phyloP scores from a whole-genome alignment of 2,329 filamentous ascomycete species.

The Hypomyces perniciosus region DNA sequence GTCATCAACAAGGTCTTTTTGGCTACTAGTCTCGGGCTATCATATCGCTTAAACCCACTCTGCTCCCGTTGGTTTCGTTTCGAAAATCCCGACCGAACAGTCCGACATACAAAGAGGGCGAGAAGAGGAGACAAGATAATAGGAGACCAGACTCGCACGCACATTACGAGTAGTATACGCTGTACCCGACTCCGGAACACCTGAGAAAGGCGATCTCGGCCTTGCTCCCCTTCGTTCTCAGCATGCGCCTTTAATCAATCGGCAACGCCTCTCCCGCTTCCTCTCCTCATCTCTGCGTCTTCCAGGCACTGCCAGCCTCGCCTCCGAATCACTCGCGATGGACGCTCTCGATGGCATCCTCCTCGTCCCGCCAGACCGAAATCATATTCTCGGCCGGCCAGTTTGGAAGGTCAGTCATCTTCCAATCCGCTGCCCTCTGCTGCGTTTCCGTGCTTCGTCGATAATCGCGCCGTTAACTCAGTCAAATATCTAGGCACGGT shows the following conservation, averaged over 20 bases:
- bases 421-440: neutral
- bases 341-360: slow-evolving; percentile 41
- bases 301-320: slow-evolving; percentile 1
- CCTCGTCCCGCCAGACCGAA: slow-evolving; percentile 45
- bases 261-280: neutral
- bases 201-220: slow-evolving; percentile 9
- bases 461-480: slow-evolving; percentile 22
- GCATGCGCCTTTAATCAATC: slow-evolving; percentile 13
- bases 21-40: no score
- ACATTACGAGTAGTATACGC: no score
- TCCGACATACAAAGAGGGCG: slow-evolving; percentile 3
- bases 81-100: neutral
- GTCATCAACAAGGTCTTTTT: no score
- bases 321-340: slow-evolving; percentile 22
- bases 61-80: no score
- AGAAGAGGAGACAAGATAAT: slow-evolving; percentile 9
- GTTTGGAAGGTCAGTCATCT: slow-evolving; percentile 44
- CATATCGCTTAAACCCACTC: no score
- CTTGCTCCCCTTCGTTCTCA: slow-evolving; percentile 10
- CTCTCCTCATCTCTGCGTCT: neutral
- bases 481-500: slow-evolving; percentile 38
- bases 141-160: neutral
- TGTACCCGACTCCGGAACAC: neutral
- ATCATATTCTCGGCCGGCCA: slow-evolving; percentile 44
- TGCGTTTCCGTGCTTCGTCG: slow-evolving; percentile 7